Evolutionary conservation across 768 basidiomycete genomes (phyloP).

Genomic region (Pulveroboletus sp.): DNA sequence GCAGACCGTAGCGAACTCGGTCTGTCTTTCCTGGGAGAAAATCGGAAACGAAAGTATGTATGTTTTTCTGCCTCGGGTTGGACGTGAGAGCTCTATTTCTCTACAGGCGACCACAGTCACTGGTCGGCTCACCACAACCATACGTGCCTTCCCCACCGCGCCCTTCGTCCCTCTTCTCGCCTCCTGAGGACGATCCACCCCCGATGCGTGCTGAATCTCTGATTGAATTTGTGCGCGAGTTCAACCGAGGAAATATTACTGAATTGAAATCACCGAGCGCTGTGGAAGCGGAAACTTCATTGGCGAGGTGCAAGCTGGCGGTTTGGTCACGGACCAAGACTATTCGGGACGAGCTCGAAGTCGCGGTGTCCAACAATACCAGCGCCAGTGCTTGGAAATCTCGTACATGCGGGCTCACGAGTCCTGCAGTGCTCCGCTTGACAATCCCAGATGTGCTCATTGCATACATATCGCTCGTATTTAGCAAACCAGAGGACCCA

Average conservation of each 20-base stretch:
- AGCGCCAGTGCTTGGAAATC: neutral
- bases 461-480: slow-evolving; percentile 55
- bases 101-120: slow-evolving; percentile 47
- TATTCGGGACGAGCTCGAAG: slow-evolving; percentile 11
- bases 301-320: slow-evolving; percentile 40
- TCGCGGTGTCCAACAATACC: neutral
- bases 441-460: slow-evolving; percentile 61
- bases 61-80: neutral
- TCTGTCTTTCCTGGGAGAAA: slow-evolving; percentile 43
- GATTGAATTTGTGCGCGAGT: slow-evolving; percentile 51
- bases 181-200: slow-evolving; percentile 32
- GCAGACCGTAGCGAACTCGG: slow-evolving; percentile 49
- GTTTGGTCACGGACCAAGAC: slow-evolving; percentile 46
- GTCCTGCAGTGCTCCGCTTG: slow-evolving; percentile 48
- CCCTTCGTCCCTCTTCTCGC: slow-evolving; percentile 41
- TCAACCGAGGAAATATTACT: slow-evolving; percentile 38
- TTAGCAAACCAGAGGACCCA: slow-evolving; percentile 32
- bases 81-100: neutral
- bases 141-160: slow-evolving; percentile 43
- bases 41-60: slow-evolving; percentile 55
- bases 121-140: slow-evolving; percentile 56
- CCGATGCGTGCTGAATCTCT: slow-evolving; percentile 46
- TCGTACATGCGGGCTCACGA: slow-evolving; percentile 15
- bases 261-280: slow-evolving; percentile 8
- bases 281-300: neutral